A percentile compares a stretch with the other conserved stretches of the same genome.
phyloP scores from a whole-genome alignment of 371 early-diverging fungal species.

The Sporodiniella umbellata region DNA sequence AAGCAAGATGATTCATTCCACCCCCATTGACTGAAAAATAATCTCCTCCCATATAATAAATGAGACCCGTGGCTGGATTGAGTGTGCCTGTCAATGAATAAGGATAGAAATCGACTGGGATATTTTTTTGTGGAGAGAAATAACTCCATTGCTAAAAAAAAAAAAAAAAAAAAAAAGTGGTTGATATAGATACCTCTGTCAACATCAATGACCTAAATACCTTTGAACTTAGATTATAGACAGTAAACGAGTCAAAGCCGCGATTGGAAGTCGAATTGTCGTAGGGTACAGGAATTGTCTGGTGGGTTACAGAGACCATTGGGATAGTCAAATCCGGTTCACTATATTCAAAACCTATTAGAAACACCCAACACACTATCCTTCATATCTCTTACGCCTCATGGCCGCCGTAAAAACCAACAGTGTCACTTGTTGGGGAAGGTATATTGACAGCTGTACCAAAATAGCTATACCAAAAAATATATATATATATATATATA shows the following conservation, averaged over 20 bases:
- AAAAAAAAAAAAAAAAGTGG: no score
- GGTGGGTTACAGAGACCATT: background rate
- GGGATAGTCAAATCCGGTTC: background rate
- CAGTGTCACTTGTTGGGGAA: background rate
- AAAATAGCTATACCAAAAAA: background rate
- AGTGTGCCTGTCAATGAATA: slow-evolving; percentile 1
- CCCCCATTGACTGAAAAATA: background rate
- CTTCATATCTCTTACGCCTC: no score
- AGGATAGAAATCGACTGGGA: background rate
- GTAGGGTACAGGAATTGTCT: background rate
- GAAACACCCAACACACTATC: no score
- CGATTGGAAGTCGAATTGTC: background rate
- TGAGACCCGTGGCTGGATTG: slow-evolving; percentile 1
- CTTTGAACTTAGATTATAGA: background rate
- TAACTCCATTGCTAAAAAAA: background rate
- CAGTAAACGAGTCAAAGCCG: background rate
- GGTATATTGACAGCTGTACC: background rate
- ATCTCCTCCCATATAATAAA: slow-evolving; percentile 9
- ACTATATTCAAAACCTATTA: background rate
- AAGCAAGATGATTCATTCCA: background rate
- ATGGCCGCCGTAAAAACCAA: slow-evolving; percentile 3
- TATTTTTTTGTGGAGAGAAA: background rate
- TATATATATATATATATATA: no score
- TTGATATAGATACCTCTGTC: no score
- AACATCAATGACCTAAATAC: no score